Conservation (phyloP, 352 stramenopile species). For the Aphanomyces euteiches region DNA sequence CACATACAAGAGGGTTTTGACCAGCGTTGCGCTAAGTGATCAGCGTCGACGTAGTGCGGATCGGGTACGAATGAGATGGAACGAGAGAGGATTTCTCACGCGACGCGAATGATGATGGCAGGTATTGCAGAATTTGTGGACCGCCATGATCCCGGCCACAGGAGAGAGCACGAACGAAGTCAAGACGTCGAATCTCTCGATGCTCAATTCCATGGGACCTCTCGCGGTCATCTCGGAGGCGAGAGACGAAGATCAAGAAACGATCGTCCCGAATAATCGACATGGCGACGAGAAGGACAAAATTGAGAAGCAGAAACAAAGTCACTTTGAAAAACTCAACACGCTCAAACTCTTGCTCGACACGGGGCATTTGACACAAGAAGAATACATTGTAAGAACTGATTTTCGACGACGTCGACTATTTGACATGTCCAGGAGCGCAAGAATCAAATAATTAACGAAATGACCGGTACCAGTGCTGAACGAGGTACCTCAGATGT, state of each 20-base stretch:
- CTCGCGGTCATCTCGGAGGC: slow-evolving; percentile 23
- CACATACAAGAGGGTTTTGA: not conserved
- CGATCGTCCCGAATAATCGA: not conserved
- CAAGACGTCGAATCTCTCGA: slow-evolving; percentile 2
- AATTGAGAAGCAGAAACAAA: slow-evolving; percentile 31
- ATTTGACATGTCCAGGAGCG: slow-evolving; percentile 38
- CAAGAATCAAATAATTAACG: slow-evolving; percentile 85
- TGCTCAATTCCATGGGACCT: slow-evolving; percentile 4
- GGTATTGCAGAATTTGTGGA: not conserved
- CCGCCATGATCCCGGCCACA: slow-evolving; percentile 23
- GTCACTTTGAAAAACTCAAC: slow-evolving; percentile 82
- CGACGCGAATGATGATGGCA: not conserved
- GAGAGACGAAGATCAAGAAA: slow-evolving; percentile 20
- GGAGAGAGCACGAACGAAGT: slow-evolving; percentile 28
- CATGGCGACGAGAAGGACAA: not conserved
- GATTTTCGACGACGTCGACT: not conserved
- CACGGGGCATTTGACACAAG: slow-evolving; percentile 66
- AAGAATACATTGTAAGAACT: slow-evolving; percentile 54
- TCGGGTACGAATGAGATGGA: too few relatives aligned
- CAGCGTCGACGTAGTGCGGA: too few relatives aligned
- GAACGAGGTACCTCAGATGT: slow-evolving; percentile 37
- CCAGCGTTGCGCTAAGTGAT: not conserved
- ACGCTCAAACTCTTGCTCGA: slow-evolving; percentile 78
- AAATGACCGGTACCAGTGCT: slow-evolving; percentile 77
- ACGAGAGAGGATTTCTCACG: too few relatives aligned